Evolutionary conservation across 768 basidiomycete genomes (phyloP).

Genomic region (Termitomyces sp.): DNA sequence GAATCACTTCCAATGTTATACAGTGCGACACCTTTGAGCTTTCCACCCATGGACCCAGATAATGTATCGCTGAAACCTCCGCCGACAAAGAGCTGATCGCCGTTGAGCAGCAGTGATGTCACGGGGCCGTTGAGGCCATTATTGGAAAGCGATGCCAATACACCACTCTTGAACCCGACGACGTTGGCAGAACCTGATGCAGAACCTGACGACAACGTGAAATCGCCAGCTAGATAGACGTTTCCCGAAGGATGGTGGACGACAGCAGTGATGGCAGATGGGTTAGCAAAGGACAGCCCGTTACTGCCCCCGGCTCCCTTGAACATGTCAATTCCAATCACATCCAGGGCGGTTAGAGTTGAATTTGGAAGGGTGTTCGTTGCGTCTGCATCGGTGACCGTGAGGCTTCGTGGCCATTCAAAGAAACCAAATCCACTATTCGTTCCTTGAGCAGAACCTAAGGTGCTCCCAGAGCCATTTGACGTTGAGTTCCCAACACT

Average conservation of each 20-base stretch:
- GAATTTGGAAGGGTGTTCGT: conserved; percentile 61
- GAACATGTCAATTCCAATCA: conserved; percentile 57
- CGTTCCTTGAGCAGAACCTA: conserved; percentile 25
- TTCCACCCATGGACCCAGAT: conserved; percentile 46
- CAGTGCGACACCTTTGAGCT: conserved; percentile 56
- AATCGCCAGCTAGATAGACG: conserved; percentile 76
- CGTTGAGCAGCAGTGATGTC: conserved; percentile 56
- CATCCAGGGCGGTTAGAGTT: conserved; percentile 66
- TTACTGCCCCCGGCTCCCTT: conserved; percentile 50
- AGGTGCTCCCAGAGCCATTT: conserved; percentile 26
- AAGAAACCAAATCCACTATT: conserved; percentile 77
- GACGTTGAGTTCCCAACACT: conserved; percentile 47
- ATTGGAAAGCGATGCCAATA: conserved; percentile 46
- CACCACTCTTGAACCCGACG: conserved; percentile 61
- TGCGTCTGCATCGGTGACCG: conserved; percentile 46
- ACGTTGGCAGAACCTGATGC: conserved; percentile 67
- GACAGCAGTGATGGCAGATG: conserved; percentile 46
- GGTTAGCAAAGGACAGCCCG: conserved; percentile 30
- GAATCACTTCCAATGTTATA: conserved; percentile 63
- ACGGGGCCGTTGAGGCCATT: conserved; percentile 83
- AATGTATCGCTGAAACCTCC: conserved; percentile 79
- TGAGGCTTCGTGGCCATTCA: conserved; percentile 69
- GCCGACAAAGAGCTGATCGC: conserved; percentile 76
- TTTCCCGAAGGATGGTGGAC: conserved; percentile 62
- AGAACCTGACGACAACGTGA: conserved; percentile 54